Percentiles rank a stretch among this genome's conserved stretches.
phyloP scores from a whole-genome alignment of 441 rosid species.

The Croton laevigatus region DNA sequence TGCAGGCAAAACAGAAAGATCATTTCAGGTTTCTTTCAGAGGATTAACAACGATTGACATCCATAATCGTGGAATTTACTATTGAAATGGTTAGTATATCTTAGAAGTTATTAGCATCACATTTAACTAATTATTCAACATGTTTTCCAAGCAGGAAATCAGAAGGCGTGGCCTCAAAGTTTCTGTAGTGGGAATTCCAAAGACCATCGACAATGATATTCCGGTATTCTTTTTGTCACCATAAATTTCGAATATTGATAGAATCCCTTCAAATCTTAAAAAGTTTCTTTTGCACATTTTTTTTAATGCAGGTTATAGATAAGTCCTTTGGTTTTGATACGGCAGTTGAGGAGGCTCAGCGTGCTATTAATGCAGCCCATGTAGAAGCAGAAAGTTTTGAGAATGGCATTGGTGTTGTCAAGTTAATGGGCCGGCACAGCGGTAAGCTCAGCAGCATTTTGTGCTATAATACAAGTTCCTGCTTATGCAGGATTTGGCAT shows the following conservation, averaged over 20 bases:
- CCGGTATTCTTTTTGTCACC: conserved; percentile 25
- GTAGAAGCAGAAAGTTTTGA: conserved; percentile 56
- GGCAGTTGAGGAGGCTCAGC: conserved; percentile 67
- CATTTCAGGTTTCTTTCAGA: neutral
- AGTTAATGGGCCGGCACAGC: conserved; percentile 74
- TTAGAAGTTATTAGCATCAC: neutral
- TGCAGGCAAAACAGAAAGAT: neutral
- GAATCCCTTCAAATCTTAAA: neutral
- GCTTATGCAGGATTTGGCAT: neutral
- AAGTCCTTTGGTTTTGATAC: conserved; percentile 56
- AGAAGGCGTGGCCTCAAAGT: conserved; percentile 57
- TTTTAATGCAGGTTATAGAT: conserved; percentile 44
- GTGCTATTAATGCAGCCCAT: conserved; percentile 60
- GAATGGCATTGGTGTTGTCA: conserved; percentile 65
- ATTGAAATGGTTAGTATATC: neutral
- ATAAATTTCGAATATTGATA: neutral
- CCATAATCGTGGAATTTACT: neutral
- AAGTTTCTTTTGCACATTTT: neutral
- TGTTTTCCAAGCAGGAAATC: conserved; percentile 35
- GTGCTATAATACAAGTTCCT: neutral
- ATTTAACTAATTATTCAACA: neutral
- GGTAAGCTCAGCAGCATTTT: conserved; percentile 38
- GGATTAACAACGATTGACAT: neutral
- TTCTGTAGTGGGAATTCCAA: conserved; percentile 53
- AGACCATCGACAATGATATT: conserved; percentile 57